These are phyloP conservation scores for Ceratorhiza oryzae-sativae DNA, from an alignment of 1,284 basidiomycete species.

Conservation along the genomic window DNA sequence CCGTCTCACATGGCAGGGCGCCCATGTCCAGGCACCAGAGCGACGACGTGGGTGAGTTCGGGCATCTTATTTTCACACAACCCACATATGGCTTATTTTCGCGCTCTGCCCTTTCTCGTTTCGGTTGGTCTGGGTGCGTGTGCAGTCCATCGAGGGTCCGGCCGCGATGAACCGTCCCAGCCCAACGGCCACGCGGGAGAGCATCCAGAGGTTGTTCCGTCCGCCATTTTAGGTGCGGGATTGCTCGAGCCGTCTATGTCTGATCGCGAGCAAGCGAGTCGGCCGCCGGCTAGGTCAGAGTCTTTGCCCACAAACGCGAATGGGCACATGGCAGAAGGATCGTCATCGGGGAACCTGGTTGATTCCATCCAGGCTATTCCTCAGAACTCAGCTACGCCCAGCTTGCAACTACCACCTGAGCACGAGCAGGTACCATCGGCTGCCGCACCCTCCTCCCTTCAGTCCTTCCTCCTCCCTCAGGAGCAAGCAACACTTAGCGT, in stretches of 20 bases:
- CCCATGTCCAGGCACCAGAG: conserved; percentile 31
- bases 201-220: background rate
- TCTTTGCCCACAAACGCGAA: conserved; percentile 6
- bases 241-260: background rate
- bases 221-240: background rate
- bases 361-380: background rate
- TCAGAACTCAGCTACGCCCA: background rate
- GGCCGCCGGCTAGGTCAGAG: conserved; percentile 14
- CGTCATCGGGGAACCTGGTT: background rate
- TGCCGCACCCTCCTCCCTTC: conserved; percentile 45
- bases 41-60: conserved; percentile 46
- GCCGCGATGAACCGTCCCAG: background rate
- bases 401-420: conserved; percentile 3
- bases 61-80: conserved; percentile 46
- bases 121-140: background rate
- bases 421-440: background rate
- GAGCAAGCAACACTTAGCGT: background rate
- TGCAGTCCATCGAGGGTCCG: conserved; percentile 17
- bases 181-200: conserved; percentile 24
- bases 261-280: conserved; percentile 29
- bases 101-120: background rate
- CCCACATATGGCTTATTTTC: conserved; percentile 15
- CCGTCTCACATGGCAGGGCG: background rate
- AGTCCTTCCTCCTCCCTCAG: conserved; percentile 23
- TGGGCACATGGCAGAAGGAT: background rate